These are phyloP conservation scores for Megacollybia marginata DNA, from an alignment of 768 basidiomycete genomes.

Conservation along the genomic window DNA sequence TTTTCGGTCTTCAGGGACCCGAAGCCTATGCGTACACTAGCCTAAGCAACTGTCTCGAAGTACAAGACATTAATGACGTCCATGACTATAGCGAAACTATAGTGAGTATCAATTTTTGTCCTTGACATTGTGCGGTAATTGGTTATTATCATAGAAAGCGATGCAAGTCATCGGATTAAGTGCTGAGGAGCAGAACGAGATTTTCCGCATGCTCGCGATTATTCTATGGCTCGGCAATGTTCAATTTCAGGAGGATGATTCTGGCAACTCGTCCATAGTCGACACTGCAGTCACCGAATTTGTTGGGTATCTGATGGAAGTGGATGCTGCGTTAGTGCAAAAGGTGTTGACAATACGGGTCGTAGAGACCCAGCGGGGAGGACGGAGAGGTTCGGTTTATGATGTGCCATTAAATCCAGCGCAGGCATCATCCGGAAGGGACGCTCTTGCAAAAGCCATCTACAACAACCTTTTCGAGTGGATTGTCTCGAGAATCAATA, in stretches of 20 bases:
- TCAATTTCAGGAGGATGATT: constrained; percentile 80
- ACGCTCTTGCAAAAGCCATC: constrained; percentile 91
- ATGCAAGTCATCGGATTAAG: constrained; percentile 92
- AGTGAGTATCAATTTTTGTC: constrained; percentile 35
- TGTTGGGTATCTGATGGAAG: constrained; percentile 90
- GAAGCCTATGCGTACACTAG: constrained; percentile 94
- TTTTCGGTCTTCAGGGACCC: constrained; percentile 91
- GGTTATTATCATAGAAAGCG: constrained; percentile 52
- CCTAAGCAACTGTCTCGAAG: constrained; percentile 85
- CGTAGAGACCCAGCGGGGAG: constrained; percentile 90
- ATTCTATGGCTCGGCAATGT: constrained; percentile 97
- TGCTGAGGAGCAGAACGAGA: constrained; percentile 79
- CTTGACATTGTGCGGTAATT: constrained; percentile 2
- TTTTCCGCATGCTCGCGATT: constrained; percentile 87
- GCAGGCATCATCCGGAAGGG: constrained; percentile 82
- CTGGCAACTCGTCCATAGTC: constrained; percentile 75
- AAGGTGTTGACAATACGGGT: constrained; percentile 82
- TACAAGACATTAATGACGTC: constrained; percentile 84
- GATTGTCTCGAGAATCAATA: constrained; percentile 95
- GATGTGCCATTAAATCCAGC: constrained; percentile 92
- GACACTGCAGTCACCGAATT: constrained; percentile 93
- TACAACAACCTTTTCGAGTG: constrained; percentile 99
- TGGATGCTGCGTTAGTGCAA: constrained; percentile 68
- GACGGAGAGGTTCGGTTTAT: constrained; percentile 91
- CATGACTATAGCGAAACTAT: constrained; percentile 86